Conservation (phyloP, 2,329 filamentous ascomycete species). For the Akanthomyces muscarius region DNA sequence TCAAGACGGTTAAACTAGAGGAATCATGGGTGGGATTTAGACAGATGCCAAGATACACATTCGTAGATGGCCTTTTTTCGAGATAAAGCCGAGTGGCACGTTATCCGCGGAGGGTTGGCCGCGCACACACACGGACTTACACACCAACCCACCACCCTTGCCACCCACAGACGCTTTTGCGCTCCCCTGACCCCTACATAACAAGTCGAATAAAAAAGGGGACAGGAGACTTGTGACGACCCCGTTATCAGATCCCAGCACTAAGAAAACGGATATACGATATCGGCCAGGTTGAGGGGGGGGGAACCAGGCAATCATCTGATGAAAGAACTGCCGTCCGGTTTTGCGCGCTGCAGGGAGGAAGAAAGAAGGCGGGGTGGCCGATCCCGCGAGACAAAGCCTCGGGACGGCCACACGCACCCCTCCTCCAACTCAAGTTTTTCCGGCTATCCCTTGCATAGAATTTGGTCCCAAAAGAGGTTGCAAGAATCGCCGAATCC, state of each 20-base stretch:
- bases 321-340: background rate
- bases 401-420: background rate
- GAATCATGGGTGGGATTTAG: too few relatives aligned
- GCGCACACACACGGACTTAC: background rate
- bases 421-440: background rate
- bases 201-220: background rate
- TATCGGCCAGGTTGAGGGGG: background rate
- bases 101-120: background rate
- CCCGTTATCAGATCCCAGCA: too few relatives aligned
- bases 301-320: background rate
- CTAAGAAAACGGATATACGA: background rate
- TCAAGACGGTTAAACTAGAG: too few relatives aligned
- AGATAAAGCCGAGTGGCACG: background rate
- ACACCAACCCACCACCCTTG: background rate
- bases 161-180: background rate
- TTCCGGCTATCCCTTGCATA: background rate
- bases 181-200: constrained; percentile 3
- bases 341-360: background rate
- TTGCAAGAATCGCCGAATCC: background rate
- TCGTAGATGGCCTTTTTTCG: background rate
- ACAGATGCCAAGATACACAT: too few relatives aligned
- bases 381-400: background rate
- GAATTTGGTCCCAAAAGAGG: background rate
- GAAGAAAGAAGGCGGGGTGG: background rate
- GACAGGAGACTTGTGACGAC: background rate